Percentiles rank a stretch among this genome's conserved stretches.
Evolutionary conservation across 176 grass and related monocot species (phyloP).

Genomic region (Zizania latifolia): DNA sequence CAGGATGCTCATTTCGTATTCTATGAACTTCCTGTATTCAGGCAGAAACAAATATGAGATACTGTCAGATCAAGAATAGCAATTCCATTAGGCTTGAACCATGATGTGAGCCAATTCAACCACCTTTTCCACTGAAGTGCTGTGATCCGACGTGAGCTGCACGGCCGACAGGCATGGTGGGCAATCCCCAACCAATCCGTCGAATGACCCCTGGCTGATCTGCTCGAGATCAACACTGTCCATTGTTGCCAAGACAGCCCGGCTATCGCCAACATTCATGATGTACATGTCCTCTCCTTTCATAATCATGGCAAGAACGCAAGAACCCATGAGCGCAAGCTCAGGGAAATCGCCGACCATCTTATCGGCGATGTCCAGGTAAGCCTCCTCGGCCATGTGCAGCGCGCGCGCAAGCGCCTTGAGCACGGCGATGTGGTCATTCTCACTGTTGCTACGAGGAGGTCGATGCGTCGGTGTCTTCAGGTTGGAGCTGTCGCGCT

Average conservation of each 20-base stretch:
- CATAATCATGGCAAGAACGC: conserved; percentile 76
- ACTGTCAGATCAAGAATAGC: neutral
- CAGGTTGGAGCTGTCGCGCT: conserved; percentile 39
- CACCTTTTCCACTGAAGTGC: conserved; percentile 67
- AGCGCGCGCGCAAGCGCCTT: conserved; percentile 72
- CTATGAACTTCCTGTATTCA: conserved; percentile 66
- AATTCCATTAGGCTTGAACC: neutral
- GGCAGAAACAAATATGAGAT: neutral
- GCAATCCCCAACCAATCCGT: conserved; percentile 37
- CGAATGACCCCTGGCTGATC: conserved; percentile 50
- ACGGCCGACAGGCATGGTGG: conserved; percentile 48
- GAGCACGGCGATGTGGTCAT: conserved; percentile 64
- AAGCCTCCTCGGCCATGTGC: conserved; percentile 61
- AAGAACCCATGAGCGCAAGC: conserved; percentile 95
- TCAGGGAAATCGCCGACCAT: conserved; percentile 71
- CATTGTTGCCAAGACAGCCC: conserved; percentile 69
- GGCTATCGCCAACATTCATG: conserved; percentile 93
- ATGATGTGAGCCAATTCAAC: neutral
- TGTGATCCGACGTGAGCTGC: conserved; percentile 91
- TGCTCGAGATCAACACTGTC: conserved; percentile 47
- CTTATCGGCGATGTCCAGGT: conserved; percentile 75
- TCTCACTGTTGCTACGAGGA: conserved; percentile 12
- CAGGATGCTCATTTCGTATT: conserved; percentile 84
- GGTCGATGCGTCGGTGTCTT: conserved; percentile 27
- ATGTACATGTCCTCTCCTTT: conserved; percentile 95